Percentiles rank a stretch among this genome's conserved stretches.
Evolutionary conservation across 1,284 basidiomycete genomes (phyloP).

Genomic region (Trichosporon inkin): DNA sequence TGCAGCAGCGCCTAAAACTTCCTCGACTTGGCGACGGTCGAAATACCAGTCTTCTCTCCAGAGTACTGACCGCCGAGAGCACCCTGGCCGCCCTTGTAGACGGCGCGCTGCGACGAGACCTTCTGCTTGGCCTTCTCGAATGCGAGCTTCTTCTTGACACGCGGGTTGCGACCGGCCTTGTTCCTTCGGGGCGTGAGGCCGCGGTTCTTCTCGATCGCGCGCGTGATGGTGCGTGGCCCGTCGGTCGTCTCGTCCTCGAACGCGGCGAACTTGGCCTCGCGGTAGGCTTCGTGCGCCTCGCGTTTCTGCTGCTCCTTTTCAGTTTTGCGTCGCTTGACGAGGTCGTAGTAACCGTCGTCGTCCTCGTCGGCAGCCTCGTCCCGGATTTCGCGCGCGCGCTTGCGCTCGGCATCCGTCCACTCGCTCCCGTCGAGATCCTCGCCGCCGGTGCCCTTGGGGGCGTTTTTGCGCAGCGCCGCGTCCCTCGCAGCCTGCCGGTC

Average conservation of each 20-base stretch:
- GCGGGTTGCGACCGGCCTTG: conserved; percentile 83
- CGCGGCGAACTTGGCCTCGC: conserved; percentile 58
- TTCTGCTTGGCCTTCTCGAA: conserved; percentile 93
- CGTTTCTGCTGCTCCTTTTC: conserved; percentile 73
- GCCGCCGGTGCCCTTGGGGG: conserved; percentile 36
- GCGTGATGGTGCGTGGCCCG: conserved; percentile 74
- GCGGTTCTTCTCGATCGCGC: conserved; percentile 85
- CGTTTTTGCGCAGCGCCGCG: conserved; percentile 52
- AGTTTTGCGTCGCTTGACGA: conserved; percentile 69
- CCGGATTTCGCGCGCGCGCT: conserved; percentile 50
- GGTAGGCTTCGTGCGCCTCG: conserved; percentile 67
- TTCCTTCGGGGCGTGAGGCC: conserved; percentile 82
- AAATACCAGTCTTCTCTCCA: conserved; percentile 68
- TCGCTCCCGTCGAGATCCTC: conserved; percentile 50
- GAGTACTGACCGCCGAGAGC: conserved; percentile 52
- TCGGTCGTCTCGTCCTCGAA: conserved; percentile 55
- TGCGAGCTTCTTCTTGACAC: conserved; percentile 88
- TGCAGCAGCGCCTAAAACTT: conserved; percentile 51
- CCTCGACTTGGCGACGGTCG: conserved; percentile 78
- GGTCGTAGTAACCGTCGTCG: conserved; percentile 75
- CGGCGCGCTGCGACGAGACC: conserved; percentile 76
- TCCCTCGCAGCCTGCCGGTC: conserved; percentile 52
- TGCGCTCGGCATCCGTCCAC: conserved; percentile 54
- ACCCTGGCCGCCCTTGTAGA: conserved; percentile 77
- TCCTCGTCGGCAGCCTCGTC: conserved; percentile 54